Conservation (phyloP, 257 asterid species). For the Perilla frutescens region DNA sequence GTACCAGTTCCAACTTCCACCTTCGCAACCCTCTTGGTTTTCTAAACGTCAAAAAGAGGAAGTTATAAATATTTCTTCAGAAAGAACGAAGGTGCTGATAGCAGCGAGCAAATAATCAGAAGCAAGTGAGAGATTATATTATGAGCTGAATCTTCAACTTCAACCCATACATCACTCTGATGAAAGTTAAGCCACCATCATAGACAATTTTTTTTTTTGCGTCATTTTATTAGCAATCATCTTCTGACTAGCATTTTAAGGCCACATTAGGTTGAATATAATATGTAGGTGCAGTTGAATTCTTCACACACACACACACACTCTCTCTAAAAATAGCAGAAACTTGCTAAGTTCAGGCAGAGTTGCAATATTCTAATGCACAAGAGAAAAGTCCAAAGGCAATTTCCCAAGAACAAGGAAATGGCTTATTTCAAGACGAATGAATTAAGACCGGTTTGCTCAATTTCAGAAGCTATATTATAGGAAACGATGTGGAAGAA, state of each 20-base stretch:
- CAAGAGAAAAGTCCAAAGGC: background rate
- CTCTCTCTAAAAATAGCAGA: background rate
- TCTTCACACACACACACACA: background rate
- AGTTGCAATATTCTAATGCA: background rate
- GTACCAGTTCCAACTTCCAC: conserved; percentile 97
- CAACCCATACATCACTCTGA: conserved; percentile 5
- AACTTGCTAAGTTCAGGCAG: background rate
- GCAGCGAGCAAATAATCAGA: background rate
- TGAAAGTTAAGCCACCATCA: background rate
- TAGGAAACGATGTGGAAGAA: background rate
- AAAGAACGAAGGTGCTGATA: background rate
- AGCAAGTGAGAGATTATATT: background rate
- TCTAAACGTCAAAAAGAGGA: conserved; percentile 47
- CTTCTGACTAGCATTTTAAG: background rate
- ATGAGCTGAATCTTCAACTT: background rate
- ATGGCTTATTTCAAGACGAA: background rate
- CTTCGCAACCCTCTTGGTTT: conserved; percentile 89
- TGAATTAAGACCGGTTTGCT: background rate
- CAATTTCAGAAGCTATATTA: background rate
- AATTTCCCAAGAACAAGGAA: background rate
- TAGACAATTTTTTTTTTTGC: background rate
- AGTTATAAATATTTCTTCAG: conserved; percentile 8
- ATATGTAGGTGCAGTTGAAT: background rate
- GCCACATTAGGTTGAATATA: background rate
- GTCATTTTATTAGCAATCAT: background rate